A percentile compares a stretch with the other conserved stretches of the same genome.
phyloP scores from a whole-genome alignment of 495 filamentous ascomycete species.

The Lentithecium fluviatile region DNA sequence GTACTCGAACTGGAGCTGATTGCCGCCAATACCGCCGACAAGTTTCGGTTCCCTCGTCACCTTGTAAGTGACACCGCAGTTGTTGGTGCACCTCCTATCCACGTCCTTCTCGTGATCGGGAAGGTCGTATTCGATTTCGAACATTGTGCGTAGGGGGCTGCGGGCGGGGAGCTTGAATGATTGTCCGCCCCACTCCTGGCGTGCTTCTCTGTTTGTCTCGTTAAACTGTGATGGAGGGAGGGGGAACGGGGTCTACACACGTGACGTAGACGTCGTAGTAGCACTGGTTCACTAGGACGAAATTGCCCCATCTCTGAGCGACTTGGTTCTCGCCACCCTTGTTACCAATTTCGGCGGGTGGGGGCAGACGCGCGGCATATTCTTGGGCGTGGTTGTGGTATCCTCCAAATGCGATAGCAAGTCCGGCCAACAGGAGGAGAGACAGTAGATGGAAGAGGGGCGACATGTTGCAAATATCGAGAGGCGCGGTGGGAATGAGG shows the following conservation, averaged over 20 bases:
- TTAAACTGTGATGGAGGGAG: neutral
- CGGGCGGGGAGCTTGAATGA: neutral
- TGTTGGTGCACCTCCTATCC: neutral
- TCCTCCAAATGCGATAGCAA: too few species aligned
- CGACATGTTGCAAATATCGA: too few species aligned
- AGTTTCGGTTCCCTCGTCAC: neutral
- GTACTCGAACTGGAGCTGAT: constrained; percentile 18
- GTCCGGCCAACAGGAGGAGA: too few species aligned
- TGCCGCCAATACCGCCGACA: constrained; percentile 1
- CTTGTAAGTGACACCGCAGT: constrained; percentile 14
- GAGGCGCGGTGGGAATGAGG: too few species aligned
- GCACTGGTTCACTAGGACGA: constrained; percentile 13
- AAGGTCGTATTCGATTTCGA: neutral
- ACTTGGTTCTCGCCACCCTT: too few species aligned
- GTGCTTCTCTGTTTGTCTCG: neutral
- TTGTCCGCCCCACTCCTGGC: neutral
- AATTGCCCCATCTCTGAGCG: neutral
- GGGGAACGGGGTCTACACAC: neutral
- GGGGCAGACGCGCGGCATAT: too few species aligned
- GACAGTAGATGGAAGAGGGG: too few species aligned
- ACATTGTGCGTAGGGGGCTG: neutral
- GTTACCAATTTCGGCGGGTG: too few species aligned
- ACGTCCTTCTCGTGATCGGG: too few species aligned
- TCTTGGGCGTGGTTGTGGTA: too few species aligned
- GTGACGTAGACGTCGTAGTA: constrained; percentile 12